phyloP scores from a whole-genome alignment of 176 grass and related monocot genomes.

The Aegilops speltoides region DNA sequence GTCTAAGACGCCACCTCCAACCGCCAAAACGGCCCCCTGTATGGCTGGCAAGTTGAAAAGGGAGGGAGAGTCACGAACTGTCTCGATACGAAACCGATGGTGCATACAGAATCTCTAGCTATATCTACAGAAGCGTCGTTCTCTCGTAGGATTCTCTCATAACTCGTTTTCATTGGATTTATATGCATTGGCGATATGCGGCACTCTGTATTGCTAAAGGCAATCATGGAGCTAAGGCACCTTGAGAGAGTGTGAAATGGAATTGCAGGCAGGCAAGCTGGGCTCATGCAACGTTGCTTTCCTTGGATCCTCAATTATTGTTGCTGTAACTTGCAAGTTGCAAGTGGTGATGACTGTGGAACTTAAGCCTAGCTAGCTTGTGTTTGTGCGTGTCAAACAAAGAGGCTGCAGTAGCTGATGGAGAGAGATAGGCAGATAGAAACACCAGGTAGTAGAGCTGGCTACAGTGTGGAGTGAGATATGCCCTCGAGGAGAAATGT shows the following conservation, averaged over 20 bases:
- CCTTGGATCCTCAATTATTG: constrained; percentile 3
- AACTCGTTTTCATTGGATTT: background rate
- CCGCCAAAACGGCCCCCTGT: no score
- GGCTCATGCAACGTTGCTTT: background rate
- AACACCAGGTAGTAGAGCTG: background rate
- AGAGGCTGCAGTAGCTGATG: background rate
- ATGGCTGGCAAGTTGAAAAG: background rate
- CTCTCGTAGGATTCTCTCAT: background rate
- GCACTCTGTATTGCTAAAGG: background rate
- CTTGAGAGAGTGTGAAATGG: background rate
- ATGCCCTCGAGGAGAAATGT: background rate
- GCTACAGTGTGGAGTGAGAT: background rate
- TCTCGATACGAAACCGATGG: background rate
- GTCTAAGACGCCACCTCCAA: background rate
- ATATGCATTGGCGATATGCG: background rate
- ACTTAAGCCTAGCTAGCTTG: background rate
- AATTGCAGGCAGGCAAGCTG: background rate
- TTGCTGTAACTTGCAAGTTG: background rate
- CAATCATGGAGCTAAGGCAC: background rate
- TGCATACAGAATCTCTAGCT: background rate
- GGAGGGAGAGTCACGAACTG: background rate
- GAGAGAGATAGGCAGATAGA: background rate
- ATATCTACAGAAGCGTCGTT: background rate
- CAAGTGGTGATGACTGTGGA: background rate
- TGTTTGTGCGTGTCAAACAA: background rate